phyloP scores from a whole-genome alignment of 2,329 filamentous ascomycete species.

The Monosporascus cannonballus region DNA sequence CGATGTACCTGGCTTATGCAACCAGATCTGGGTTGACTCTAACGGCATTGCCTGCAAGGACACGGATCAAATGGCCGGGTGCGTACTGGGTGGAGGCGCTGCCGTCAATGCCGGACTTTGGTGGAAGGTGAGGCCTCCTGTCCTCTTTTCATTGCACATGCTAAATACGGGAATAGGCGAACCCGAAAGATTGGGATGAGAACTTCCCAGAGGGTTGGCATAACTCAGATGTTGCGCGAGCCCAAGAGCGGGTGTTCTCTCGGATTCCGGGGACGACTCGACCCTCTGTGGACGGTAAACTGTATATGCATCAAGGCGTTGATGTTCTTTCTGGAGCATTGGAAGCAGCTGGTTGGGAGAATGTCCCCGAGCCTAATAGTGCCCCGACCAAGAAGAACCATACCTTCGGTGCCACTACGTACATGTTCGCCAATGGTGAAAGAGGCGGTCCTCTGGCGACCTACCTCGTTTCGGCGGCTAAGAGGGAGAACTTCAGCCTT shows the following conservation, averaged over 20 bases:
- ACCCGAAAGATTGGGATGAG: constrained; percentile 63
- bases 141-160: neutral
- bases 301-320: constrained; percentile 61
- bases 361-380: constrained; percentile 50
- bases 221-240: constrained; percentile 50
- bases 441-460: constrained; percentile 64
- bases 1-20: constrained; percentile 66
- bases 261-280: constrained; percentile 62
- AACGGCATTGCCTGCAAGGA: constrained; percentile 61
- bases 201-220: constrained; percentile 71
- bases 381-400: constrained; percentile 58
- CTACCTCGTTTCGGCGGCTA: constrained; percentile 58
- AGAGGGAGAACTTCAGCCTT: constrained; percentile 60
- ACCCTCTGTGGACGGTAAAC: constrained; percentile 59
- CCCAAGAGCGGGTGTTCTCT: constrained; percentile 55
- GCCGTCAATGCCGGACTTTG: constrained; percentile 64
- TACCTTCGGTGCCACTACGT: constrained; percentile 57
- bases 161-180: constrained; percentile 34
- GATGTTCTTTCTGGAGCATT: constrained; percentile 55
- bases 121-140: constrained; percentile 43
- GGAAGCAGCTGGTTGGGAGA: constrained; percentile 53
- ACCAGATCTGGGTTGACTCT: constrained; percentile 62
- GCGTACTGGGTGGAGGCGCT: constrained; percentile 62
- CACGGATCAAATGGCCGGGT: constrained; percentile 68
- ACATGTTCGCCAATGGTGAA: constrained; percentile 61